phyloP scores from a whole-genome alignment of 805 yeast species.

The Vanderwaltozyma verrucispora region DNA sequence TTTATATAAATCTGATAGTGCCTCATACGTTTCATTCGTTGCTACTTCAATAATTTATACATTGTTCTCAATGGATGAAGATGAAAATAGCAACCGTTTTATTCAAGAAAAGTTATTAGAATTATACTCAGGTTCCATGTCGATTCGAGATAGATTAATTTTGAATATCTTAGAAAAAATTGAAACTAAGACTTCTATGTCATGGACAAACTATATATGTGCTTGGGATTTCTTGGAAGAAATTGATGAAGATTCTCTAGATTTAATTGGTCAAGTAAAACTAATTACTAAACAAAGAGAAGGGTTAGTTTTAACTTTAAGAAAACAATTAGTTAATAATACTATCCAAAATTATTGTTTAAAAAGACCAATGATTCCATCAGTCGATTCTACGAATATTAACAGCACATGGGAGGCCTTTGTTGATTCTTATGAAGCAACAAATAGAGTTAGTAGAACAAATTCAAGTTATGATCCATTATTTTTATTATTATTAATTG shows the following conservation, averaged over 20 bases:
- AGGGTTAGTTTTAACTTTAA: slow-evolving; percentile 41
- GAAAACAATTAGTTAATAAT: slow-evolving; percentile 39
- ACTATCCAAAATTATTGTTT: slow-evolving; percentile 33
- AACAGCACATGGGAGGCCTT: slow-evolving; percentile 21
- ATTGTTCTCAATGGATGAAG: slow-evolving; percentile 39
- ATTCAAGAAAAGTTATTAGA: slow-evolving; percentile 41
- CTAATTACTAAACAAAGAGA: slow-evolving; percentile 37
- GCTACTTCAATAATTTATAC: slow-evolving; percentile 38
- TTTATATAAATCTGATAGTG: slow-evolving; percentile 24
- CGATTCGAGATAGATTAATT: slow-evolving; percentile 52
- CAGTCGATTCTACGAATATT: not conserved
- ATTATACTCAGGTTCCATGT: slow-evolving; percentile 53
- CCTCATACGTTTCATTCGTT: slow-evolving; percentile 27
- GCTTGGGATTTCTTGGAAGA: slow-evolving; percentile 54
- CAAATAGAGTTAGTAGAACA: slow-evolving; percentile 4
- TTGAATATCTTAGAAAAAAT: slow-evolving; percentile 44
- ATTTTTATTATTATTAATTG: slow-evolving; percentile 49
- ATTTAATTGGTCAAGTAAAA: slow-evolving; percentile 38
- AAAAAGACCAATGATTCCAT: slow-evolving; percentile 24
- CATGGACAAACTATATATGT: slow-evolving; percentile 58
- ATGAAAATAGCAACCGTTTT: slow-evolving; percentile 35
- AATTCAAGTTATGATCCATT: slow-evolving; percentile 52
- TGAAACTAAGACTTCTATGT: slow-evolving; percentile 41
- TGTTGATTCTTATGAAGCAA: slow-evolving; percentile 14
- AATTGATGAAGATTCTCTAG: slow-evolving; percentile 32